Conservation (phyloP, 495 filamentous ascomycete genomes). For the Xylona heveae region DNA sequence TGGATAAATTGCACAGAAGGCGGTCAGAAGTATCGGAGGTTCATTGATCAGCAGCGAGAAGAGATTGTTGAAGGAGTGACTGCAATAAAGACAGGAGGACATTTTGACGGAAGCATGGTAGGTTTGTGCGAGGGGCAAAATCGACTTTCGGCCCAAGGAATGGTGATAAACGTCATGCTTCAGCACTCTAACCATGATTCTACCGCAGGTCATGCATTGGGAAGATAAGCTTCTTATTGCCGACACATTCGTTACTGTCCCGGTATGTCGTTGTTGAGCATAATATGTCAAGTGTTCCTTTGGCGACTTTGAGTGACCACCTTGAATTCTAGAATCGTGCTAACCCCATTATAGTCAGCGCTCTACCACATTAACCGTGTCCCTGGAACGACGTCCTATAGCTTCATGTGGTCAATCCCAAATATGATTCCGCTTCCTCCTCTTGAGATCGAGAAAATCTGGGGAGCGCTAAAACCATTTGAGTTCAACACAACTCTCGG, state of each 20-base stretch:
- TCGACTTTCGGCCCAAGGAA: too few relatives aligned
- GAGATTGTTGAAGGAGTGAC: constrained; percentile 28
- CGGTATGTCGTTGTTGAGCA: too few relatives aligned
- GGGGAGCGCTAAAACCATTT: constrained; percentile 26
- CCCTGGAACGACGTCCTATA: constrained; percentile 34
- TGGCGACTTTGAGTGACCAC: too few relatives aligned
- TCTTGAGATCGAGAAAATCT: constrained; percentile 29
- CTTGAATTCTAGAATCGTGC: too few relatives aligned
- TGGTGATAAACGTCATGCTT: too few relatives aligned
- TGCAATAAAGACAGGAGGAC: constrained; percentile 47
- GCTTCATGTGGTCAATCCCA: constrained; percentile 63
- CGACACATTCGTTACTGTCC: constrained; percentile 47
- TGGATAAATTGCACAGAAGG: constrained; percentile 30
- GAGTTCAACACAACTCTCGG: constrained; percentile 45
- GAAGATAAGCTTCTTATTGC: constrained; percentile 39
- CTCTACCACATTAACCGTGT: constrained; percentile 23
- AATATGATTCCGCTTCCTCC: constrained; percentile 59
- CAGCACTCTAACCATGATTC: too few relatives aligned
- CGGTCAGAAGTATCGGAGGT: constrained; percentile 14
- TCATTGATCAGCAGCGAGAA: constrained; percentile 19
- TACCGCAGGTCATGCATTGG: constrained; percentile 22
- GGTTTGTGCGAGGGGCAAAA: too few relatives aligned
- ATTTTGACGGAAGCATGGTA: constrained; percentile 52
- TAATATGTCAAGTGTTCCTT: too few relatives aligned
- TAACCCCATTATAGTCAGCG: constrained; percentile 8